Percentiles rank a stretch among this genome's conserved stretches.
phyloP scores from a whole-genome alignment of 2,329 filamentous ascomycete species.

The Arthrobotrys sphaeroides region DNA sequence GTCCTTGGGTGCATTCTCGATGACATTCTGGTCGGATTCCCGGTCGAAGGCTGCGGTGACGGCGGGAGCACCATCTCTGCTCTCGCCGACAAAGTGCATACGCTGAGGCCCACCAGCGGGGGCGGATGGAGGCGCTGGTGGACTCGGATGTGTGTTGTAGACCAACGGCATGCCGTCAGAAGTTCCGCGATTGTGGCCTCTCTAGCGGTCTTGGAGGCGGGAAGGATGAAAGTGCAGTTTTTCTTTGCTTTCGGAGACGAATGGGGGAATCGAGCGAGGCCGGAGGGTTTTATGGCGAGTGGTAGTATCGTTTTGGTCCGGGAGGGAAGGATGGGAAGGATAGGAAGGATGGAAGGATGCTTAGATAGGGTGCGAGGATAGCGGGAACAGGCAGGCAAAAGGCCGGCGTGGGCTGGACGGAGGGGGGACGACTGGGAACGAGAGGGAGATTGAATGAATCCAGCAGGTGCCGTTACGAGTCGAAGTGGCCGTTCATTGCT shows the following conservation, averaged over 20 bases:
- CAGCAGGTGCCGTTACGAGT: constrained; percentile 29
- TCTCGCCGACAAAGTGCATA: constrained; percentile 35
- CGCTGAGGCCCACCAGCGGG: constrained; percentile 28
- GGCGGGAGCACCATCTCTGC: constrained; percentile 30
- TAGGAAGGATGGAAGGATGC: background rate
- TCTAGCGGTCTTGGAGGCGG: constrained; percentile 51
- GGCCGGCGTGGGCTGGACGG: background rate
- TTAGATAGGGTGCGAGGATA: background rate
- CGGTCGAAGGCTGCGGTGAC: constrained; percentile 29
- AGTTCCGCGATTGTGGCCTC: constrained; percentile 51
- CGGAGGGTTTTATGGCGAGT: constrained; percentile 15
- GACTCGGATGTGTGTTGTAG: constrained; percentile 52
- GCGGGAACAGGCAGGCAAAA: background rate
- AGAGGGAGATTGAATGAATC: constrained; percentile 5
- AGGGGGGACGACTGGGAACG: background rate
- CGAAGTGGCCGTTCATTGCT: constrained; percentile 37
- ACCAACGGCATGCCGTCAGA: constrained; percentile 54
- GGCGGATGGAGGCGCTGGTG: constrained; percentile 29
- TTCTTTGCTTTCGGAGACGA: background rate
- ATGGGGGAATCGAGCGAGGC: background rate
- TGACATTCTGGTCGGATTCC: background rate
- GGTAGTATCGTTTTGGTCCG: background rate
- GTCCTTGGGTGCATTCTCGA: constrained; percentile 62
- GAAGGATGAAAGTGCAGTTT: background rate
- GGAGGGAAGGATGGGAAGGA: background rate